Evolutionary conservation across 345 rosid genomes (phyloP).

Genomic region (Cardamine occulta): DNA sequence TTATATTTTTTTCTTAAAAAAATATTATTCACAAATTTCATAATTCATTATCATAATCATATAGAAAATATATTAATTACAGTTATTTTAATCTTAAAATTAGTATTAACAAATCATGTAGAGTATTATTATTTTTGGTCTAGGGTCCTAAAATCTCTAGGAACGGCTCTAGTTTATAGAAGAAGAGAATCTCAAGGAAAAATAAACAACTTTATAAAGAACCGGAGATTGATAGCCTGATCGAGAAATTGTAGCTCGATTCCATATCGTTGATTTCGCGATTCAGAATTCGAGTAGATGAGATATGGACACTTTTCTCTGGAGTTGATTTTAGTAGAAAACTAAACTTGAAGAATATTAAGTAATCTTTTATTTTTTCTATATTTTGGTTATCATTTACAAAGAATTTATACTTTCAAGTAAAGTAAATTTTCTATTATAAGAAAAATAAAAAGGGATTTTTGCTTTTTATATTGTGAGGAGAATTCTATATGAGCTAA

Average conservation of each 20-base stretch:
- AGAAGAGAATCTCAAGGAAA: constrained; percentile 17
- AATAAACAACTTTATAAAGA: constrained; percentile 9
- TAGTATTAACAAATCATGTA: no score
- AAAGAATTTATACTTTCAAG: not conserved
- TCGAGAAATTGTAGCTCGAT: constrained; percentile 13
- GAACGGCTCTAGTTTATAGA: no score
- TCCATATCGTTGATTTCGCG: constrained; percentile 21
- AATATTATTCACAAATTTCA: no score
- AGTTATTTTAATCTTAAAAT: no score
- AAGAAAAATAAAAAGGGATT: not conserved
- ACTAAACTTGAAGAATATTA: not conserved
- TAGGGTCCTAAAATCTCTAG: no score
- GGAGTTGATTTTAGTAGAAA: constrained; percentile 1
- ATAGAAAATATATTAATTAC: no score
- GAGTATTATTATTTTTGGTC: no score
- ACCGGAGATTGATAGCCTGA: not conserved
- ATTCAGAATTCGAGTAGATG: constrained; percentile 26
- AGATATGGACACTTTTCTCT: constrained; percentile 8
- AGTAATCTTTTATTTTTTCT: not conserved
- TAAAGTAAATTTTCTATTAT: not conserved
- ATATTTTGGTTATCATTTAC: not conserved
- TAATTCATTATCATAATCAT: no score
- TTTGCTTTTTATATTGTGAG: not conserved
- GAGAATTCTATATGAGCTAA: not conserved
- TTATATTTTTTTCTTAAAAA: no score